phyloP scores from a whole-genome alignment of 495 filamentous ascomycete genomes.

The Cairneyella variabilis region DNA sequence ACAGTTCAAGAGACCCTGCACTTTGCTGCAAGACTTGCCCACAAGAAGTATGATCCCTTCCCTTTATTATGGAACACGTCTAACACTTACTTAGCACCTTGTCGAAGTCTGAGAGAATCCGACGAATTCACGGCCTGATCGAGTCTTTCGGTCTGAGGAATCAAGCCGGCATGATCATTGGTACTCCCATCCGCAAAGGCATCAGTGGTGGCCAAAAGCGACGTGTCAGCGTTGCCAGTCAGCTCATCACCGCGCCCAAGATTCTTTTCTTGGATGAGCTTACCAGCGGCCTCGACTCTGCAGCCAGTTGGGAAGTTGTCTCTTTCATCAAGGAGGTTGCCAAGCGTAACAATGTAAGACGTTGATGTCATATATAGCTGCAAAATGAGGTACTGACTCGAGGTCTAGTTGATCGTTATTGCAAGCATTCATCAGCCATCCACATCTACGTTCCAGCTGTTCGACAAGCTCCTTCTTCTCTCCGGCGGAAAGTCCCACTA shows the following conservation, averaged over 20 bases:
- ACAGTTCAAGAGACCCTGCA: constrained; percentile 73
- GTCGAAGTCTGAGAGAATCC: constrained; percentile 44
- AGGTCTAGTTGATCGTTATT: constrained; percentile 59
- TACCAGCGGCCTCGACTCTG: constrained; percentile 73
- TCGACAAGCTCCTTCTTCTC: constrained; percentile 73
- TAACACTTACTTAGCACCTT: constrained; percentile 35
- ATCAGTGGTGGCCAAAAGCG: constrained; percentile 79
- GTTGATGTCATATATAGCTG: neutral
- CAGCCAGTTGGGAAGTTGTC: constrained; percentile 65
- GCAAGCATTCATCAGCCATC: constrained; percentile 82
- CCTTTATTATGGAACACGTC: neutral
- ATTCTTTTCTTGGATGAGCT: constrained; percentile 82
- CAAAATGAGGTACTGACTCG: neutral
- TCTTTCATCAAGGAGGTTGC: constrained; percentile 60
- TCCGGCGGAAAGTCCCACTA: constrained; percentile 67
- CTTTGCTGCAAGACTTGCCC: constrained; percentile 51
- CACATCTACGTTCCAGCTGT: constrained; percentile 68
- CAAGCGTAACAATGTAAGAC: constrained; percentile 57
- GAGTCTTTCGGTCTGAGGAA: constrained; percentile 57
- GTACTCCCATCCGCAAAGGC: constrained; percentile 75
- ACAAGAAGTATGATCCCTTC: constrained; percentile 18
- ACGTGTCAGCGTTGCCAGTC: constrained; percentile 70
- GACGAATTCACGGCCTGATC: constrained; percentile 53
- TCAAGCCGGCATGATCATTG: constrained; percentile 65
- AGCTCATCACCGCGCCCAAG: constrained; percentile 73